phyloP scores from a whole-genome alignment of 139 green algal species.

The Mychonastes homosphaera region DNA sequence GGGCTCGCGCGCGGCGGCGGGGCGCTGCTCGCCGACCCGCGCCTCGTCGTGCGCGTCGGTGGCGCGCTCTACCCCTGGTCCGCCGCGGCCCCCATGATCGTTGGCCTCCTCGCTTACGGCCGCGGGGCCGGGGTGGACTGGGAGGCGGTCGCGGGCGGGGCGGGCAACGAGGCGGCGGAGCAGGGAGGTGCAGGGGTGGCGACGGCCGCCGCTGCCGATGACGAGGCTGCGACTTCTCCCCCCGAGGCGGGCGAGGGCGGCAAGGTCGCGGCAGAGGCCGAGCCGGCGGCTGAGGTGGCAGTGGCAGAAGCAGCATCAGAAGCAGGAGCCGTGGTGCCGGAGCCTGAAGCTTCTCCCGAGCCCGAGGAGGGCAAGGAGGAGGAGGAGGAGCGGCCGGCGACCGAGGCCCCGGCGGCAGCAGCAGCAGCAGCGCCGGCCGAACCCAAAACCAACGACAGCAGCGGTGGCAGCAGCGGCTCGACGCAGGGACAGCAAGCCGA shows the following conservation, averaged over 20 bases:
- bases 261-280: no score
- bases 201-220: no score
- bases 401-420: not conserved
- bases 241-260: no score
- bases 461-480: not conserved
- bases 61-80: slow-evolving; percentile 41
- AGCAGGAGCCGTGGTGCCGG: no score
- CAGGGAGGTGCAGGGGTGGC: no score
- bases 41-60: slow-evolving; percentile 36
- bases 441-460: not conserved
- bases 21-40: slow-evolving; percentile 7
- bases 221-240: no score
- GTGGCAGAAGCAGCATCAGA: no score
- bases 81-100: slow-evolving; percentile 29
- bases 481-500: slow-evolving; percentile 5
- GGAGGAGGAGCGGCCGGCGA: not conserved
- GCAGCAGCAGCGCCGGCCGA: not conserved
- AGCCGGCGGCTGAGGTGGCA: no score
- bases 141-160: no score
- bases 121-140: no score
- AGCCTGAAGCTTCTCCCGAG: not conserved
- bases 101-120: slow-evolving; percentile 45
- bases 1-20: slow-evolving; percentile 12
- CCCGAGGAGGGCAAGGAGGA: not conserved
- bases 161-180: no score